Evolutionary conservation across 163 green algal genomes (phyloP).

Genomic region (Scenedesmus sp.): DNA sequence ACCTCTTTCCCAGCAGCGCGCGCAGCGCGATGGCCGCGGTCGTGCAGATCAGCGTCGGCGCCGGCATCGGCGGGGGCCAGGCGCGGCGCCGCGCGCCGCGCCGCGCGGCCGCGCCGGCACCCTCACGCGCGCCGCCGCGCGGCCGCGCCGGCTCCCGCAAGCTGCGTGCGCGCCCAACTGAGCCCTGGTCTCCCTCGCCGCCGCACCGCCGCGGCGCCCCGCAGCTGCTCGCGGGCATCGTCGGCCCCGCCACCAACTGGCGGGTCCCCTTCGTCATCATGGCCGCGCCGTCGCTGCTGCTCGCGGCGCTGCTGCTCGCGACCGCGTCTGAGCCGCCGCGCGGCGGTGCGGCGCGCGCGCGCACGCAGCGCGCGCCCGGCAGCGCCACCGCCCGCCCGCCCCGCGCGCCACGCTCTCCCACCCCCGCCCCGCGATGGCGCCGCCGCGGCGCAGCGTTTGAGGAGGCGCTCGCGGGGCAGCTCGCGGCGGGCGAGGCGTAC

Average conservation of each 20-base stretch:
- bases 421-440: too few relatives aligned
- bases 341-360: slow-evolving; percentile 46
- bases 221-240: slow-evolving; percentile 52
- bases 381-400: too few relatives aligned
- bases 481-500: slow-evolving; percentile 62
- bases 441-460: slow-evolving; percentile 64
- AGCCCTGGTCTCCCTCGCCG: too few relatives aligned
- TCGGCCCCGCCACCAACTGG: slow-evolving; percentile 77
- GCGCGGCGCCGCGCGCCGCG: slow-evolving; percentile 37
- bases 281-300: slow-evolving; percentile 63
- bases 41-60: slow-evolving; percentile 68
- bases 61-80: slow-evolving; percentile 73
- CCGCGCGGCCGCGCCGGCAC: slow-evolving; percentile 52
- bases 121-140: slow-evolving; percentile 61
- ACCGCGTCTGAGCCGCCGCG: slow-evolving; percentile 70
- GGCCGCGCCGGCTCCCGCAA: too few relatives aligned
- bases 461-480: slow-evolving; percentile 62
- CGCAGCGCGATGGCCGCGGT: slow-evolving; percentile 61
- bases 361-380: too few relatives aligned
- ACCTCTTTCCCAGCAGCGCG: slow-evolving; percentile 70
- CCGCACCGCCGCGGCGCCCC: slow-evolving; percentile 1
- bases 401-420: too few relatives aligned
- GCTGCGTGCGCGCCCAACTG: too few relatives aligned
- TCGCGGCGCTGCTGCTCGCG: slow-evolving; percentile 69
- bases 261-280: slow-evolving; percentile 87